These are phyloP conservation scores for Podospora pseudocomata DNA, from an alignment of 495 filamentous ascomycete species.

Conservation along the genomic window DNA sequence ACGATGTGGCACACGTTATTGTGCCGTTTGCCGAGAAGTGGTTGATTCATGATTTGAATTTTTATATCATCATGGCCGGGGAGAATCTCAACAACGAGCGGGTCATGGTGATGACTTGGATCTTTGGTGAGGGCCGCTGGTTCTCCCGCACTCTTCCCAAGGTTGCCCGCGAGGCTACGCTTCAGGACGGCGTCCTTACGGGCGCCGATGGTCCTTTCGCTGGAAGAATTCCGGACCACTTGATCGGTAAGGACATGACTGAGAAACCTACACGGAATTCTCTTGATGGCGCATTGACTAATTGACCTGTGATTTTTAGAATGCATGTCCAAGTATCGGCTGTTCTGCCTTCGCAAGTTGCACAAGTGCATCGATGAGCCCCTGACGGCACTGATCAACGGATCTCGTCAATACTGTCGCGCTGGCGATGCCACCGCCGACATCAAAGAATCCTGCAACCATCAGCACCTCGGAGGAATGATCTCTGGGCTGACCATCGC, in stretches of 20 bases:
- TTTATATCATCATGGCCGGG: conserved; percentile 14
- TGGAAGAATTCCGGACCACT: conserved; percentile 10
- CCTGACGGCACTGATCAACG: conserved; percentile 12
- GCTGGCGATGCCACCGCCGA: conserved; percentile 9
- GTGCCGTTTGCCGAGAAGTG: conserved; percentile 22
- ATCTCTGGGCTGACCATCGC: conserved; percentile 13
- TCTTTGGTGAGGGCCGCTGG: conserved; percentile 22
- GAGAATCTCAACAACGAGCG: conserved; percentile 18
- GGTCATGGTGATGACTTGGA: conserved; percentile 23
- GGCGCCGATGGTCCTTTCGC: conserved; percentile 17
- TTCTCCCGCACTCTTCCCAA: conserved; percentile 14
- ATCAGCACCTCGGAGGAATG: conserved; percentile 25
- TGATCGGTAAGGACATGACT: conserved; percentile 20
- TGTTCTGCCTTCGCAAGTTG: conserved; percentile 10
- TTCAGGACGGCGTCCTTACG: conserved; percentile 11
- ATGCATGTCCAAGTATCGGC: conserved; percentile 13
- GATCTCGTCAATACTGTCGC: conserved; percentile 15
- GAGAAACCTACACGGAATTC: neutral
- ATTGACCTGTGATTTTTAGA: conserved; percentile 7
- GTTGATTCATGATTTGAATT: conserved; percentile 15
- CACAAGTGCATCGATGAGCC: conserved; percentile 2
- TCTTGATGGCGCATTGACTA: neutral
- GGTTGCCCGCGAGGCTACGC: conserved; percentile 19
- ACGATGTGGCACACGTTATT: conserved; percentile 18
- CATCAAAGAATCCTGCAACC: conserved; percentile 17